Conservation (phyloP, 345 rosid genomes). For the Sisymbrium altissimum region DNA sequence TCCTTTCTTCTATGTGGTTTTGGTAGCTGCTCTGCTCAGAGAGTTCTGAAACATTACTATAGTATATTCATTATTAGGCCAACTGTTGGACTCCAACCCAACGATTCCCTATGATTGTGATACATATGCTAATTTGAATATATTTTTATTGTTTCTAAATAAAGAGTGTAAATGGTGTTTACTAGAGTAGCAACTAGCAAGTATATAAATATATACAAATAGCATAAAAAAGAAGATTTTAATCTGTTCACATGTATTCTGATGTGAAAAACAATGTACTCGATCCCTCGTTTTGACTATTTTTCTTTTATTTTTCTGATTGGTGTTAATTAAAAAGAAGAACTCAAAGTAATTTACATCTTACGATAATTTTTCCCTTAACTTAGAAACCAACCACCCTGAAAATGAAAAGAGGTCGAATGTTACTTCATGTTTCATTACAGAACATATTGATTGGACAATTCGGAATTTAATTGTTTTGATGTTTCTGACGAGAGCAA, state of each 20-base stretch:
- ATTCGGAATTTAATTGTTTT: background rate
- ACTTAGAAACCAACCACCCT: background rate
- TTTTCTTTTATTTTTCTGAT: background rate
- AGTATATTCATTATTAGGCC: background rate
- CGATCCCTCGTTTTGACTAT: background rate
- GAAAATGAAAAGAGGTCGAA: background rate
- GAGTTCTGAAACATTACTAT: conserved; percentile 5
- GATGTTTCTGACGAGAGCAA: background rate
- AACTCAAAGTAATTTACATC: background rate
- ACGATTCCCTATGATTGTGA: background rate
- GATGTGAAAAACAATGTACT: background rate
- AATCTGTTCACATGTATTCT: background rate
- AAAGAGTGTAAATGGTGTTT: background rate
- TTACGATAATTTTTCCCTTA: background rate
- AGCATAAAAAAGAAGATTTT: background rate
- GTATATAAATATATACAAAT: background rate
- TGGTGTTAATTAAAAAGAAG: background rate
- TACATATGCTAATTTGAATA: background rate
- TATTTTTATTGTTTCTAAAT: background rate
- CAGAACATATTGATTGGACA: background rate
- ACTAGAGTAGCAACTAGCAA: background rate
- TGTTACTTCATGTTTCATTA: background rate
- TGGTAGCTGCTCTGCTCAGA: conserved; percentile 27
- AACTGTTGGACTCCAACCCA: background rate
- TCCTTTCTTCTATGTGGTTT: conserved; percentile 4